Evolutionary conservation across 2,329 filamentous ascomycete genomes (phyloP).

Genomic region (Bipolaris bicolor): DNA sequence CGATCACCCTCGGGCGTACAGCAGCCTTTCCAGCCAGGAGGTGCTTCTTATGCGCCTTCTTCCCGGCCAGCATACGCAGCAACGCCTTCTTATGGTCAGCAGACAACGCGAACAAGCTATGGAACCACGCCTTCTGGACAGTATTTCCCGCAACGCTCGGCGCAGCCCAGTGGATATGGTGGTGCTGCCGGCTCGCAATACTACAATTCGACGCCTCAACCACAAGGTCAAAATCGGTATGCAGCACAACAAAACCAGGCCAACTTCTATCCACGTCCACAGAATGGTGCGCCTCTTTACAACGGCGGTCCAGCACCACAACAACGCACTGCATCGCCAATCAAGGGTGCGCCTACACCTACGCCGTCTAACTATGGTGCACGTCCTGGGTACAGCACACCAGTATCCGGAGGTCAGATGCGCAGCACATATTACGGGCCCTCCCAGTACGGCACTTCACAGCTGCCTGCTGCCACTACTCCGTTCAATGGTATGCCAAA

Average conservation of each 20-base stretch:
- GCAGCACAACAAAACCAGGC: slow-evolving; percentile 36
- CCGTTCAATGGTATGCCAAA: slow-evolving; percentile 28
- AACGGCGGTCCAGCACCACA: slow-evolving; percentile 36
- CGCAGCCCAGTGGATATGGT: slow-evolving; percentile 37
- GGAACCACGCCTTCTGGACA: slow-evolving; percentile 32
- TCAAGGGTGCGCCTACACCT: slow-evolving; percentile 37
- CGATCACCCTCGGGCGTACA: slow-evolving; percentile 40
- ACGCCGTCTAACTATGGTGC: slow-evolving; percentile 36
- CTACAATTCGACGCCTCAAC: slow-evolving; percentile 43
- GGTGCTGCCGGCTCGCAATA: slow-evolving; percentile 40
- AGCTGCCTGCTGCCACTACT: slow-evolving; percentile 32
- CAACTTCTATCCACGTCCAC: slow-evolving; percentile 44
- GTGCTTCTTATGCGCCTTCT: slow-evolving; percentile 36
- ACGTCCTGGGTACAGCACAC: slow-evolving; percentile 37
- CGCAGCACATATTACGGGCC: slow-evolving; percentile 44
- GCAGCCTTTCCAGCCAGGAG: slow-evolving; percentile 39
- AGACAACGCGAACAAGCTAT: slow-evolving; percentile 41
- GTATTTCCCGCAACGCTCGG: slow-evolving; percentile 42
- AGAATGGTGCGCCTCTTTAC: slow-evolving; percentile 45
- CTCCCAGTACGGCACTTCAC: slow-evolving; percentile 42
- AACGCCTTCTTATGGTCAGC: slow-evolving; percentile 39
- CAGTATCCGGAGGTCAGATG: slow-evolving; percentile 37
- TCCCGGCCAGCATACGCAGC: slow-evolving; percentile 36
- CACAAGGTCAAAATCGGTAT: slow-evolving; percentile 43
- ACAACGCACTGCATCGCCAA: slow-evolving; percentile 43